Evolutionary conservation across 768 basidiomycete genomes (phyloP), one percentile per base, ranked within the genome.

Genomic region (Suillus brevipes): DNA sequence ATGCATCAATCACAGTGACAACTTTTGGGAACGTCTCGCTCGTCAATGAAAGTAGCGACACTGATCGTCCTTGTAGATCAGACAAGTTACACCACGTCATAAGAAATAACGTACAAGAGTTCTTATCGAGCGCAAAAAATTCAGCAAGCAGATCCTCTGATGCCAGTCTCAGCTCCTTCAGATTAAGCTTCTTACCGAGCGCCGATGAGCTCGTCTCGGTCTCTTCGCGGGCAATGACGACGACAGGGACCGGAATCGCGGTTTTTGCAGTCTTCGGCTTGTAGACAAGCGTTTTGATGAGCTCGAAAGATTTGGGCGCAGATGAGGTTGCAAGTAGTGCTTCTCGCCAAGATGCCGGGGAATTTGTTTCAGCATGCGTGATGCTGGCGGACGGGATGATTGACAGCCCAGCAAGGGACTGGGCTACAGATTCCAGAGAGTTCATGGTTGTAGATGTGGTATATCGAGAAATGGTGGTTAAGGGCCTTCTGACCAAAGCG

Each of bases 251-350:
- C 2, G 94, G 88, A 37, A 84, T 86, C 8, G 91, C 92, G 0
- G 87, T 85, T 77, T 97, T 97, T n/a, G 95, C 90, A 3, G 95
- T 94, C 78, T 96, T 96, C 38, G 95, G 95, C 75, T 98, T 98
- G 89, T 94, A 97, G 63, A 97, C 89, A 69, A 96, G 89, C 57
- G 91, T 92, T 77, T 95, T 95, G 75, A 91, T 84, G 70, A 93
- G 83, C 75, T 91, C 86, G 72, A 89, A 92, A 18, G 81, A 80
- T 56, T 78, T 79, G 1, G 89, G 88, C 28, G 83, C 79, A 14
- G 83, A 78, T 45, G 83, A 69, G 60, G 78, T 76, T 8, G 84
- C 81, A 66, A 83, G 80, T 70, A 97, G 78, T 52, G 89, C 86
- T 52, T 88, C 88, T 68, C 86, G 86, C 95, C 95, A 97, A 53